Conservation (phyloP, 1,284 basidiomycete genomes). For the Cutaneotrichosporon sp. region DNA sequence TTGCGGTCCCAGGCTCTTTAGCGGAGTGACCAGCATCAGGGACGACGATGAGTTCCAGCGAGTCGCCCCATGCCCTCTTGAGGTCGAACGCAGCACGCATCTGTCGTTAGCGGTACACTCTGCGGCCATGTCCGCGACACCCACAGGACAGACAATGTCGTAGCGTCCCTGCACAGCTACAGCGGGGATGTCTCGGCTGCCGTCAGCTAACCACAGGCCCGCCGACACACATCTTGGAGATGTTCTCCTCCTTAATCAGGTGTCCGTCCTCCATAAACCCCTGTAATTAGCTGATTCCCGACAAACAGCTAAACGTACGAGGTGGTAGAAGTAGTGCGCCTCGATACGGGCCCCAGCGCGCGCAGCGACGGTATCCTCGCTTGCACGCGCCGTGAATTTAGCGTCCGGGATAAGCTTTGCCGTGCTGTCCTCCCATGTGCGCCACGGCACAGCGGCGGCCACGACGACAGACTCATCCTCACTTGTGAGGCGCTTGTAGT, state of each 20-base stretch:
- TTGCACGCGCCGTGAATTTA: constrained; percentile 61
- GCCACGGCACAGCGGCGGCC: constrained; percentile 64
- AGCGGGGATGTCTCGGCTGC: constrained; percentile 68
- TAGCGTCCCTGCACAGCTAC: constrained; percentile 72
- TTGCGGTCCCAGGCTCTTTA: constrained; percentile 63
- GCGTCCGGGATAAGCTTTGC: constrained; percentile 69
- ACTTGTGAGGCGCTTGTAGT: constrained; percentile 74
- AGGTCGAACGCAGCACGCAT: constrained; percentile 58
- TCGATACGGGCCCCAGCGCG: constrained; percentile 81
- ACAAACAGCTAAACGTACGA: constrained; percentile 43
- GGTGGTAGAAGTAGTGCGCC: constrained; percentile 83
- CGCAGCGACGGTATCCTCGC: constrained; percentile 62
- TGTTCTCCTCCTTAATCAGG: constrained; percentile 71
- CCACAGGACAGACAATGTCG: constrained; percentile 51
- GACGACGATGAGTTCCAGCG: constrained; percentile 63
- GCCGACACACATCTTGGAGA: constrained; percentile 67
- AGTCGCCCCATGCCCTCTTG: constrained; percentile 76
- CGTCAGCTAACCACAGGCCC: no score
- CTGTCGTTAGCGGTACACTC: no score
- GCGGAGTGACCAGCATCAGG: constrained; percentile 86
- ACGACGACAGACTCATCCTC: constrained; percentile 56
- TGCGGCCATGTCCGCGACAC: not conserved
- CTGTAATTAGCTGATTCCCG: not conserved
- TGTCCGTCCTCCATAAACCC: constrained; percentile 84
- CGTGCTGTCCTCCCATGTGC: constrained; percentile 86